Conservation (phyloP, 805 yeast genomes). For the Candida nonsorbophila region DNA sequence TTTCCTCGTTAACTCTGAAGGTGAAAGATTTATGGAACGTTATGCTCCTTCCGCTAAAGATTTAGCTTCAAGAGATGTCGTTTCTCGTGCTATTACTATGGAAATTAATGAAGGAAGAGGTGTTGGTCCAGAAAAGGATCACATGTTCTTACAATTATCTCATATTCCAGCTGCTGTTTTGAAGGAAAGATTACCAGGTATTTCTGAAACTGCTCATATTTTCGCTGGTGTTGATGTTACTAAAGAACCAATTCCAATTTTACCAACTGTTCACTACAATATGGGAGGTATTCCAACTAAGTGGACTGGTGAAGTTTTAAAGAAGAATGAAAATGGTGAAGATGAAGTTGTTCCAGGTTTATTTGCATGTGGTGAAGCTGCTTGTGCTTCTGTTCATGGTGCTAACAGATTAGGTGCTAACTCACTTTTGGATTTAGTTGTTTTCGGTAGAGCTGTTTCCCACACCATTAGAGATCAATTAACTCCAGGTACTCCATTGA, state of each 20-base stretch:
- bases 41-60: conserved; percentile 99
- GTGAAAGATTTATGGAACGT: conserved; percentile 99
- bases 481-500: conserved; percentile 85
- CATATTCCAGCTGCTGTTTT: conserved; percentile 90
- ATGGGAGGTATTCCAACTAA: conserved; percentile 99
- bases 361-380: conserved; percentile 97
- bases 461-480: conserved; percentile 82
- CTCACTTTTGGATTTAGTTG: conserved; percentile 93
- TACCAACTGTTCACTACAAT: conserved; percentile 98
- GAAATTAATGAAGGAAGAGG: conserved; percentile 99
- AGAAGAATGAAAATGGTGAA: conserved; percentile 78
- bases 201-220: conserved; percentile 96
- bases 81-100: conserved; percentile 96
- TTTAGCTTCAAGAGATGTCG: conserved; percentile 97
- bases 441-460: conserved; percentile 97
- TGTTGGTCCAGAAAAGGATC: conserved; percentile 95
- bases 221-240: conserved; percentile 99
- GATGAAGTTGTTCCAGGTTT: conserved; percentile 91
- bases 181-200: conserved; percentile 97
- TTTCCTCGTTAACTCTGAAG: conserved; percentile 89
- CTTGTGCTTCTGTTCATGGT: conserved; percentile 98
- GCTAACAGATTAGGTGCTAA: conserved; percentile 99
- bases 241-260: conserved; percentile 96
- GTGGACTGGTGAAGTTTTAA: conserved; percentile 92
- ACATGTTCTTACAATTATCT: conserved; percentile 88